Conservation (phyloP, 2,329 filamentous ascomycete species). For the Aspergillus sp. region DNA sequence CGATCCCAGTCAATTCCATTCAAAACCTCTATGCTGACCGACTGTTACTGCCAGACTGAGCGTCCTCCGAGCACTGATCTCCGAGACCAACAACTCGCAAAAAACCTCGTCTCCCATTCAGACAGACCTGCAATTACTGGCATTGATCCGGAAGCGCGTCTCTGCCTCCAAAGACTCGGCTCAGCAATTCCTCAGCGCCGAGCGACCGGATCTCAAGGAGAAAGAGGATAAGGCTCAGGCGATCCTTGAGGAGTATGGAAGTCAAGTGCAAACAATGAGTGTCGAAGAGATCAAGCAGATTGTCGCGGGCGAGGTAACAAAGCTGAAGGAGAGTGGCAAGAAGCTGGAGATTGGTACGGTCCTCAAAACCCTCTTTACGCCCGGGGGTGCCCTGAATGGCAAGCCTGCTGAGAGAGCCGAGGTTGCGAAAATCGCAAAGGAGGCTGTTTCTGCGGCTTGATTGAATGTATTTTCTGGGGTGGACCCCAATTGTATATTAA, state of each 20-base stretch:
- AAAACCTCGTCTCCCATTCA: constrained; percentile 47
- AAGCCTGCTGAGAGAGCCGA: constrained; percentile 45
- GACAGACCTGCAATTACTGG: constrained; percentile 48
- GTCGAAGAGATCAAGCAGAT: constrained; percentile 40
- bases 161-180: constrained; percentile 39
- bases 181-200: constrained; percentile 41
- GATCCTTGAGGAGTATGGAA: constrained; percentile 47
- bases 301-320: constrained; percentile 36
- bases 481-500: constrained; percentile 20
- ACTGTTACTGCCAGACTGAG: constrained; percentile 37
- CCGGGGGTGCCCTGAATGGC: constrained; percentile 43
- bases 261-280: constrained; percentile 42
- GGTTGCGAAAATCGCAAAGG: constrained; percentile 42
- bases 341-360: constrained; percentile 40
- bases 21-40: not conserved
- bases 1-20: not conserved
- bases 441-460: constrained; percentile 29
- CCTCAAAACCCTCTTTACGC: constrained; percentile 43
- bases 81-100: constrained; percentile 50
- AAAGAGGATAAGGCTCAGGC: constrained; percentile 46
- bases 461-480: not conserved
- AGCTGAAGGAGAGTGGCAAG: constrained; percentile 34
- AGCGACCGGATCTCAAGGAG: constrained; percentile 45
- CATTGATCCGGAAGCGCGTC: constrained; percentile 47
- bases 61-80: constrained; percentile 49